phyloP scores from a whole-genome alignment of 1,284 basidiomycete species.

The Prillingera fragicola region DNA sequence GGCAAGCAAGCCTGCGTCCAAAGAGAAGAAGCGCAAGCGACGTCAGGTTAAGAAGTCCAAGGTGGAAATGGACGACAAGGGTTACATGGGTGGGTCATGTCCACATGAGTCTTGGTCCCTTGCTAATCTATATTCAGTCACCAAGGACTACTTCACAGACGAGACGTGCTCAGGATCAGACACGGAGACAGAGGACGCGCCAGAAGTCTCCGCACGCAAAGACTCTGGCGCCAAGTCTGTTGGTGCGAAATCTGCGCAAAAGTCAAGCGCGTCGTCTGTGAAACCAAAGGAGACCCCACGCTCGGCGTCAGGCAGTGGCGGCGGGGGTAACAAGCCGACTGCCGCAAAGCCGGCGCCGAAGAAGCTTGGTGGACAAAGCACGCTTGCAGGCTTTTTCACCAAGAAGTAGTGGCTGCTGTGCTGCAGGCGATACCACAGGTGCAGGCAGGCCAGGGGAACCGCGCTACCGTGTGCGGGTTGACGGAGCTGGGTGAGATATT shows the following conservation, averaged over 20 bases:
- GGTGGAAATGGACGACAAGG: constrained; percentile 36
- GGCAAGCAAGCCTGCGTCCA: not conserved
- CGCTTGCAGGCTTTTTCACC: constrained; percentile 37
- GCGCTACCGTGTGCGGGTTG: too few species aligned
- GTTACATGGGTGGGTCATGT: constrained; percentile 38
- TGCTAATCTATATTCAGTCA: constrained; percentile 20
- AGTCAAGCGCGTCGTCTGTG: too few species aligned
- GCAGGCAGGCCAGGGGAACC: too few species aligned
- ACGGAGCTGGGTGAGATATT: too few species aligned
- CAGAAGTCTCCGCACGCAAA: constrained; percentile 1
- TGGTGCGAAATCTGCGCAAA: not conserved
- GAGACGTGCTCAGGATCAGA: constrained; percentile 32
- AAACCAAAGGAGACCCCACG: too few species aligned
- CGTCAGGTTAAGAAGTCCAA: constrained; percentile 40
- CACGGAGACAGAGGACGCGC: constrained; percentile 20
- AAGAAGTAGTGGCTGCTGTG: too few species aligned
- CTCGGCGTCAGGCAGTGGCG: not conserved
- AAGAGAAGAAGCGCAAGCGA: constrained; percentile 6
- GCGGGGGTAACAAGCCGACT: not conserved
- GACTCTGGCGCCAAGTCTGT: constrained; percentile 1
- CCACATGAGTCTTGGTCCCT: too few species aligned
- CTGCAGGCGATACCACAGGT: too few species aligned
- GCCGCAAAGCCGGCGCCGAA: constrained; percentile 8
- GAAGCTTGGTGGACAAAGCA: constrained; percentile 28
- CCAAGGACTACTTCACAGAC: constrained; percentile 31